Evolutionary conservation across 495 filamentous ascomycete genomes (phyloP).

Genomic region (Penicillium odoratum): DNA sequence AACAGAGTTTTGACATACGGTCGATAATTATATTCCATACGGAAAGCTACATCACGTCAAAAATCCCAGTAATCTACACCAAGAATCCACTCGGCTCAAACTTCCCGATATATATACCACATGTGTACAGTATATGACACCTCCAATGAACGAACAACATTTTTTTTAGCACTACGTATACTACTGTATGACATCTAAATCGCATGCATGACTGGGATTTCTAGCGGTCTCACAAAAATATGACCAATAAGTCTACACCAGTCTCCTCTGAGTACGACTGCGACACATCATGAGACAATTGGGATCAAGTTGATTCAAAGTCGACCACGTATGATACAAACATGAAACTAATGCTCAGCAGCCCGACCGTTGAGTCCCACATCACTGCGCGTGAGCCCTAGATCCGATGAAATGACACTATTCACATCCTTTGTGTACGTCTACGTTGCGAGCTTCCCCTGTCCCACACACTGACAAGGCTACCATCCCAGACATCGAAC

Average conservation of each 20-base stretch:
- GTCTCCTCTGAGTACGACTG: no score
- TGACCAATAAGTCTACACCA: constrained; percentile 4
- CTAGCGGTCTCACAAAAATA: constrained; percentile 2
- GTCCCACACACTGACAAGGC: background rate
- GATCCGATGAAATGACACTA: constrained; percentile 1
- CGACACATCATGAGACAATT: constrained; percentile 3
- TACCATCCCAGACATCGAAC: background rate
- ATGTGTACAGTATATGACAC: background rate
- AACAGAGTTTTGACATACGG: background rate
- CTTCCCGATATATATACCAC: constrained; percentile 2
- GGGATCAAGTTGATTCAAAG: background rate
- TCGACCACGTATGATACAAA: constrained; percentile 6
- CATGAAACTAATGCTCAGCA: constrained; percentile 3
- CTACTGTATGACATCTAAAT: background rate
- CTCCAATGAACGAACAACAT: constrained; percentile 1
- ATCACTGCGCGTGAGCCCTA: background rate
- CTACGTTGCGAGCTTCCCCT: background rate
- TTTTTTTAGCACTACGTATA: background rate
- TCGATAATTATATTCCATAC: background rate
- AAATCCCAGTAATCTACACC: background rate
- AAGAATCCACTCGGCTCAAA: constrained; percentile 2
- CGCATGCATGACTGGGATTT: background rate
- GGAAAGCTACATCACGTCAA: constrained; percentile 1
- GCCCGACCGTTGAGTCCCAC: background rate
- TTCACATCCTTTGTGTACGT: background rate